Evolutionary conservation across 2,329 filamentous ascomycete genomes (phyloP).

Genomic region (Phaeosphaeria sp.): DNA sequence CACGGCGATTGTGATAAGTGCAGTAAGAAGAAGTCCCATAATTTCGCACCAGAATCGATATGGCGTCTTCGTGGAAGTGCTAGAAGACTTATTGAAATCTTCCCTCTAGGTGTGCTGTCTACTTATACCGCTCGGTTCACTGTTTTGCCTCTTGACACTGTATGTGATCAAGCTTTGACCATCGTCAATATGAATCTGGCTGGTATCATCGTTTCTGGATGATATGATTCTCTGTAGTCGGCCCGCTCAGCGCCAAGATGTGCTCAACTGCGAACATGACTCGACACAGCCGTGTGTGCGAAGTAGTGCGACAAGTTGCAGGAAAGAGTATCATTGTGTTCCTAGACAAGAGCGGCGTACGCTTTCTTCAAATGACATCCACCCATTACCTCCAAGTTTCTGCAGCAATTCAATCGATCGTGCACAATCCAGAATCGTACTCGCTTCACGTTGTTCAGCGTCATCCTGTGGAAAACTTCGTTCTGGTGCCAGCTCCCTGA

Average conservation of each 20-base stretch:
- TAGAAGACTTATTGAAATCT: not conserved
- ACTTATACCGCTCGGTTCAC: not conserved
- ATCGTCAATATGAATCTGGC: no score
- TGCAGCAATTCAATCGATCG: not conserved
- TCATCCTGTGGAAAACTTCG: slow-evolving; percentile 1
- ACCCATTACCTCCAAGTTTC: not conserved
- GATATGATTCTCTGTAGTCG: not conserved
- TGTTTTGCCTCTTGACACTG: not conserved
- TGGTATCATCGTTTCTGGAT: not conserved
- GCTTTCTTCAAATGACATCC: not conserved
- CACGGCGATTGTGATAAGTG: not conserved
- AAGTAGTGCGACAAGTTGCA: not conserved
- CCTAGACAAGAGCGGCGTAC: not conserved
- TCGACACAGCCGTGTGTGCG: not conserved
- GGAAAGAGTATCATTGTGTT: not conserved
- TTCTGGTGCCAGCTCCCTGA: slow-evolving; percentile 34
- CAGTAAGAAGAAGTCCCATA: not conserved
- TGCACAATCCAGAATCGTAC: not conserved
- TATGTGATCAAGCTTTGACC: not conserved
- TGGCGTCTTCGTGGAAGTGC: no score
- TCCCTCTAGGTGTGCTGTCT: not conserved
- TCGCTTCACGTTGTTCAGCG: slow-evolving; percentile 1
- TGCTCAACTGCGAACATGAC: not conserved
- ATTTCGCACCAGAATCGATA: not conserved
- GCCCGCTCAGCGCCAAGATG: not conserved